A percentile compares a stretch with the other conserved stretches of the same genome.
Evolutionary conservation across 345 rosid genomes (phyloP).

Genomic region (Geranium rotundifolium): DNA sequence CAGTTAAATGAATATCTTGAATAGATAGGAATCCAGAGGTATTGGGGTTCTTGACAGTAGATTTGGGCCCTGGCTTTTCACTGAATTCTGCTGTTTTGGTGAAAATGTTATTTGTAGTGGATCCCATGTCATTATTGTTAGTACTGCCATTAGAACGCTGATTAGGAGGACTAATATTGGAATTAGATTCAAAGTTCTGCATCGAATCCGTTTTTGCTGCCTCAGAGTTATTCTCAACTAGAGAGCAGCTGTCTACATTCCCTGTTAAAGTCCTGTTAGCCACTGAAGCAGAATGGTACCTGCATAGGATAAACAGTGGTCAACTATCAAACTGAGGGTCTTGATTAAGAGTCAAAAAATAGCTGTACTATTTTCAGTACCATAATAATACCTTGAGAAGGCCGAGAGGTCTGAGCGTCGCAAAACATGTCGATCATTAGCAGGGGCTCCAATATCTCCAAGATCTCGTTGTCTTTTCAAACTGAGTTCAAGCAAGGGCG

Average conservation of each 20-base stretch:
- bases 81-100: conserved; percentile 12
- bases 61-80: conserved; percentile 17
- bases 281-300: conserved; percentile 31
- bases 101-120: conserved; percentile 26
- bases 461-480: conserved; percentile 29
- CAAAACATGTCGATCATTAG: conserved; percentile 23
- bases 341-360: too few relatives aligned
- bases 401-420: conserved; percentile 43
- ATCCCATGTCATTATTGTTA: conserved; percentile 32
- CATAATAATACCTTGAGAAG: conserved; percentile 31
- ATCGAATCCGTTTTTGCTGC: conserved; percentile 27
- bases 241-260: conserved; percentile 34
- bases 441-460: conserved; percentile 14
- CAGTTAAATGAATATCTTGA: conserved; percentile 13
- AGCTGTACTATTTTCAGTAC: background rate
- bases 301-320: conserved; percentile 1
- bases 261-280: conserved; percentile 25
- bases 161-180: conserved; percentile 20
- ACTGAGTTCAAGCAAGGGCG: conserved; percentile 36
- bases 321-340: too few relatives aligned
- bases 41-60: conserved; percentile 16
- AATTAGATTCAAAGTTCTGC: conserved; percentile 26
- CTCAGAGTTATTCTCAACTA: conserved; percentile 27
- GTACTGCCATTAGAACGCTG: conserved; percentile 33
- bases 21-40: conserved; percentile 21